Base-by-base conservation (phyloP, 495 filamentous ascomycete genomes). In the Aspergillus funiculosus region DNA sequence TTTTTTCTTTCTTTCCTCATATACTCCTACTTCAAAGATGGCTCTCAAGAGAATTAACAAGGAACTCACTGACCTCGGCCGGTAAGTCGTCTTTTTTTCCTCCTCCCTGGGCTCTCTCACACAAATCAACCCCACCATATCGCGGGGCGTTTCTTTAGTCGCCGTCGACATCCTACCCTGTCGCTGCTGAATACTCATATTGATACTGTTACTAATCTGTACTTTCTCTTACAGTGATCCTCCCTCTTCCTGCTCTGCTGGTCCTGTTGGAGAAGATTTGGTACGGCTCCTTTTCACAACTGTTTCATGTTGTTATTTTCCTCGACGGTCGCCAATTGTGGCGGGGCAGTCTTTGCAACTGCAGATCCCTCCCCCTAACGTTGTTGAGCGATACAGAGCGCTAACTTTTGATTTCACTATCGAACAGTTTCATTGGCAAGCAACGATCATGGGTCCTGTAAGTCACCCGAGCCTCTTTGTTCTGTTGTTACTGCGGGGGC, bases 11-110 rank as follows among this genome's bases (percentile, higher is more conserved):
- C 29, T 31, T 50, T 50, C 31, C n/a, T 48, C 20, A 34, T 27
- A 35, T 41, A 6, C 53, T 64, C 54, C 70, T 41, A 6, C 53
- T 64, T 54, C 70, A 51, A 67, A 59, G 58, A 98, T 98, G 92
- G 92, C 92, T 74, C 83, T 98, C 64, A 98, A 98, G 87, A 81
- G 92, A 69, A 98, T 98, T 76, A 96, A 95, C 82, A 98, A 97
- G 83, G 92, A 98, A 80, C 86, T 98, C 73, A 87, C 89, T 74
- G 92, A 98, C 64, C 83, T 98, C 64, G 92, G 92, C 76, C 89
- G 92, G 91, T 98, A 95, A 66, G 80, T 25, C 14, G 22, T 45
- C 36, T 22, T 14, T 27, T 39, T 7, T 17, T 43, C 19, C 14
- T 43, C 19, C n/a, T n/a, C n/a, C n/a, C n/a, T n/a, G n/a, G n/a